Base-by-base conservation (phyloP, 2,329 filamentous ascomycete genomes). In the Alternaria sp. region DNA sequence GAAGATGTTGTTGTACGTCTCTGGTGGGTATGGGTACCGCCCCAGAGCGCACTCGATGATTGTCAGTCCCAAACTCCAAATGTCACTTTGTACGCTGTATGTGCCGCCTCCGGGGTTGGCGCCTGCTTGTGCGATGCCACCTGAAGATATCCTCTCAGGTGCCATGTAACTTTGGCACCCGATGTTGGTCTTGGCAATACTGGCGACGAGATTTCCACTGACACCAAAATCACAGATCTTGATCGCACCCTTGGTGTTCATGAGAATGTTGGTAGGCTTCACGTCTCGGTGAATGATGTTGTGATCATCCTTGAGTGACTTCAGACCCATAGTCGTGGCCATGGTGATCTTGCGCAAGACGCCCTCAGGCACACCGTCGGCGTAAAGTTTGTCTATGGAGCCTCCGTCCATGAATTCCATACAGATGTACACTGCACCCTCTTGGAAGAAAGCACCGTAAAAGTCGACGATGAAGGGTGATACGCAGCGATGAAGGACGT, bases 101-200 rank as follows among this genome's bases (percentile, higher is more conserved):
- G 95, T 97, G 60, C 95, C 95, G 63, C 90, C 91, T 6, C 88
- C 85, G 60, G 87, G 87, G 62, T 89, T 88, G 18, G 89, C 85
- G 25, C 90, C 90, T 5, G 88, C 86, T 65, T 91, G 87, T 62
- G 92, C 89, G 74, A 94, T 89, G 21, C 91, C 91, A 60, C 94
- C 94, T 53, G 93, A 93, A 9, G 93, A 93, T 74, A 99, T 99
- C 69, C 96, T 86, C 80, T 99, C 96, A 0, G 96, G 96, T 0
- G 96, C 96, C 96, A 99, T 99, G 82, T 99, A 99, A 77, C 94
- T 97, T 82, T 99, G 96, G 76, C 96, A 99, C 43, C 96, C 96
- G 74, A 99, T 99, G 78, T 99, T 99, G 26, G 96, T 99, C 82
- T 96, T 97, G 55, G 96, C 96, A 74, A 98, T 98, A 83, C 94